Base-by-base conservation (phyloP, 176 grass and related monocot species). In the Ensete glaucum region DNA sequence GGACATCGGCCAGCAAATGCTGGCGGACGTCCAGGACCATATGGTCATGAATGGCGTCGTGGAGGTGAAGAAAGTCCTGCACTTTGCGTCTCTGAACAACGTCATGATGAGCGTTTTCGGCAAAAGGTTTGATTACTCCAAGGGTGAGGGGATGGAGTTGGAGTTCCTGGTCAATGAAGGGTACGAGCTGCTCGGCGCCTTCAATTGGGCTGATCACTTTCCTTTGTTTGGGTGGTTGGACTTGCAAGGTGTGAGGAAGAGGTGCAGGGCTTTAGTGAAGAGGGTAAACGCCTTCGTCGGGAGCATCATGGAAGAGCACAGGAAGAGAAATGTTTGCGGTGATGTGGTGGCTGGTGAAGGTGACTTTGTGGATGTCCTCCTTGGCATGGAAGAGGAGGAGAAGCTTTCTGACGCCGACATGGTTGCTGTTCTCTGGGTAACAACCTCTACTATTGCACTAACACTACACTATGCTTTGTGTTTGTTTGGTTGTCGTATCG, bases 391-490 rank as follows among this genome's bases (percentile, higher is more conserved):
- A 69, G 19, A 43, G 34, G 66, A 69, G 66, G 66, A 69, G 66
- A 69, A 69, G 66, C 29, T 69, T 69, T 69, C 66, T 1, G 66
- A 69, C 1, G 66, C 15, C 29, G 66, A 69, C 66, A 50, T 69
- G 27, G 66, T 69, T 20, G 66, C 66, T 50, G 66, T 69, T 69
- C 66, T 69, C 66, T 69, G 66, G 66, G 66, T 69, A 69, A 69
- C 29, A 63, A 20, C n/a, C 23, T 63, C 9, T 63, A 23, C 34
- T 43, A 43, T 4, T 43, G 34, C 29, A 34, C 29, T 34, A 34
- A 34, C 29, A 34, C 29, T 34, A 3, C 34, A 43, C 34, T 43
- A 43, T 43, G 34, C 4, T 43, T 43, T 43, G 34, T 43, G 34
- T 43, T 5, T 43, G 34, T 3, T 43, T 43, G 34, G 34, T 43